Conservation (phyloP, 768 basidiomycete genomes). For the Filobasidium wieringae region DNA sequence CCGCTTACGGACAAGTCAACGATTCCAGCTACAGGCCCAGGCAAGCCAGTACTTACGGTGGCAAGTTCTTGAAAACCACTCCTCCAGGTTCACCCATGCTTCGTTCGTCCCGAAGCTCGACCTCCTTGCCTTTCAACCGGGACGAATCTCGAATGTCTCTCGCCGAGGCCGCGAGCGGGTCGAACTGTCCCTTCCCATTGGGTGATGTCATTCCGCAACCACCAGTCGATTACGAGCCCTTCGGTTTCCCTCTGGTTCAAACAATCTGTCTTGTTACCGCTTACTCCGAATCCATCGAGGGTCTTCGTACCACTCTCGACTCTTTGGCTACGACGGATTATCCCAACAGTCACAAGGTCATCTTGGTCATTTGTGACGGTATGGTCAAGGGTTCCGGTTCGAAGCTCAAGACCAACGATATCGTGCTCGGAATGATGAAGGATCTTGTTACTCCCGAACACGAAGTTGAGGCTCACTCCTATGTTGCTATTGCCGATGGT, state of each 20-base stretch:
- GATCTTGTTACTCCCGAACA: slow-evolving; percentile 66
- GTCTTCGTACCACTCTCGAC: slow-evolving; percentile 92
- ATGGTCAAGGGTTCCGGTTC: slow-evolving; percentile 97
- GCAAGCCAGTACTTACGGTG: slow-evolving; percentile 42
- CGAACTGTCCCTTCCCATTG: slow-evolving; percentile 78
- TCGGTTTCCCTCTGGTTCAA: slow-evolving; percentile 87
- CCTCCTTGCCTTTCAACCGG: slow-evolving; percentile 53
- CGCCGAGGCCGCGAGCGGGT: slow-evolving; percentile 43
- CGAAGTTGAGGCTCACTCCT: slow-evolving; percentile 87
- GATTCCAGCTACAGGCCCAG: slow-evolving; percentile 23
- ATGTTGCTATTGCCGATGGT: slow-evolving; percentile 98
- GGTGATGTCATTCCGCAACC: slow-evolving; percentile 83
- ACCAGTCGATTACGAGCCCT: slow-evolving; percentile 78
- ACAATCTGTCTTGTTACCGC: slow-evolving; percentile 94
- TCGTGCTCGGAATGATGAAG: slow-evolving; percentile 92
- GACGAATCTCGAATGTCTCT: slow-evolving; percentile 38
- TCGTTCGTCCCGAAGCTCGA: slow-evolving; percentile 67
- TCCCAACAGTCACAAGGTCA: slow-evolving; percentile 91
- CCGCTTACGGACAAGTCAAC: slow-evolving; percentile 30
- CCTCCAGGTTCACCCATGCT: slow-evolving; percentile 63
- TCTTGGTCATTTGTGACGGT: slow-evolving; percentile 91
- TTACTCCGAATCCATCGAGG: slow-evolving; percentile 93
- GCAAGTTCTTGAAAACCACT: slow-evolving; percentile 45
- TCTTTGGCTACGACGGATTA: slow-evolving; percentile 97
- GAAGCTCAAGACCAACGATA: slow-evolving; percentile 77